Conservation (phyloP, 1,284 basidiomycete species). For the Marasmius oreades region DNA sequence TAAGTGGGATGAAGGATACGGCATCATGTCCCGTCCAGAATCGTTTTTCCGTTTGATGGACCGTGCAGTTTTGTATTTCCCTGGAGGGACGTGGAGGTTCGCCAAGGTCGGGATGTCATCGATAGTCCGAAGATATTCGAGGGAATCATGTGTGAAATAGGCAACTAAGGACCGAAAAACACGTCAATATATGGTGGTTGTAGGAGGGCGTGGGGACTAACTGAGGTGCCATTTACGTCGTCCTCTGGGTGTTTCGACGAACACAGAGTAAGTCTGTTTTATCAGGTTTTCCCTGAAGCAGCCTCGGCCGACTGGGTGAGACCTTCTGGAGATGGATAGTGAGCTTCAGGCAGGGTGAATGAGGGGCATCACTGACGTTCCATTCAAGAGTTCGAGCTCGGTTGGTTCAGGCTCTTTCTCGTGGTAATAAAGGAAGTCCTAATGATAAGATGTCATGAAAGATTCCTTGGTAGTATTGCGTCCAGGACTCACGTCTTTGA, state of each 20-base stretch:
- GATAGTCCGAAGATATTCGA: slow-evolving; percentile 52
- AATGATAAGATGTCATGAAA: slow-evolving; percentile 8
- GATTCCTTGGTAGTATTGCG: neutral
- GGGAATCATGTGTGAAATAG: slow-evolving; percentile 63
- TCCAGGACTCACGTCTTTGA: slow-evolving; percentile 56
- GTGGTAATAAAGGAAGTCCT: slow-evolving; percentile 79
- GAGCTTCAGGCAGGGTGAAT: slow-evolving; percentile 3
- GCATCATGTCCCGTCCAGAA: slow-evolving; percentile 17
- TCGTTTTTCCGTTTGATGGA: slow-evolving; percentile 35
- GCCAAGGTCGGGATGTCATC: slow-evolving; percentile 55
- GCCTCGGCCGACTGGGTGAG: slow-evolving; percentile 23
- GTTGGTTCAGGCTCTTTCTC: slow-evolving; percentile 48
- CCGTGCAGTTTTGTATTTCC: slow-evolving; percentile 63
- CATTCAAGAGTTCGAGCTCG: slow-evolving; percentile 40
- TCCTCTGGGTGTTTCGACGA: slow-evolving; percentile 56
- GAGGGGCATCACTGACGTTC: slow-evolving; percentile 24
- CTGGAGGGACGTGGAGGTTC: slow-evolving; percentile 50
- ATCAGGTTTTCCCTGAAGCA: slow-evolving; percentile 50
- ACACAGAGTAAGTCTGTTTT: slow-evolving; percentile 80
- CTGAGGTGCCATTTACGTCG: slow-evolving; percentile 78
- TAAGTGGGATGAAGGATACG: neutral
- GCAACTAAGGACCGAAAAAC: slow-evolving; percentile 44
- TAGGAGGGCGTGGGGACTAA: slow-evolving; percentile 31
- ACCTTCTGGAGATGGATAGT: slow-evolving; percentile 11
- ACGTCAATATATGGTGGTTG: slow-evolving; percentile 3